phyloP scores from a whole-genome alignment of 2,329 filamentous ascomycete genomes.

The Stagonosporopsis rhizophila region DNA sequence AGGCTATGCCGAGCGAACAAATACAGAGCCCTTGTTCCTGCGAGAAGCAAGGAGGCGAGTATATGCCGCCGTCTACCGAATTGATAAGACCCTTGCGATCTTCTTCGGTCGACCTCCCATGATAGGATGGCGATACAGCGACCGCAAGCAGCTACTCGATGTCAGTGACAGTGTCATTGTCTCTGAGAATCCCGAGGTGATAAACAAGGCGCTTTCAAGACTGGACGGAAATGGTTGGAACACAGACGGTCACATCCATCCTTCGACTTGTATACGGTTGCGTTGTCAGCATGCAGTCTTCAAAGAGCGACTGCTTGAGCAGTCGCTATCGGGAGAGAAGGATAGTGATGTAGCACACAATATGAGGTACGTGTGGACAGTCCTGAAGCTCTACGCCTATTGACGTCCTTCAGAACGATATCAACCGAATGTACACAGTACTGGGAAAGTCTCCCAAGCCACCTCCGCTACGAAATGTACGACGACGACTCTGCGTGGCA shows the following conservation, averaged over 20 bases:
- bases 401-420: slow-evolving; percentile 32
- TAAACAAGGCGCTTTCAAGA: slow-evolving; percentile 37
- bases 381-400: neutral
- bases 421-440: slow-evolving; percentile 34
- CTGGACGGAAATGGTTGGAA: slow-evolving; percentile 45
- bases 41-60: slow-evolving; percentile 41
- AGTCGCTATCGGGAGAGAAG: slow-evolving; percentile 42
- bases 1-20: slow-evolving; percentile 27
- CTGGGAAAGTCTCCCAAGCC: slow-evolving; percentile 40
- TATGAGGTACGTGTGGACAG: slow-evolving; percentile 33
- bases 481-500: slow-evolving; percentile 42
- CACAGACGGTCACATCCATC: slow-evolving; percentile 34
- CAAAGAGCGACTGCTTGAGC: slow-evolving; percentile 44
- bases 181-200: slow-evolving; percentile 32
- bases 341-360: slow-evolving; percentile 39
- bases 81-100: slow-evolving; percentile 44
- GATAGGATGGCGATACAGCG: slow-evolving; percentile 45
- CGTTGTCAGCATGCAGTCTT: slow-evolving; percentile 36
- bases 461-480: slow-evolving; percentile 46
- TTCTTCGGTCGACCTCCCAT: slow-evolving; percentile 48
- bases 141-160: slow-evolving; percentile 42
- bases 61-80: slow-evolving; percentile 39
- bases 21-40: slow-evolving; percentile 40
- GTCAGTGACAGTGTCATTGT: slow-evolving; percentile 37
- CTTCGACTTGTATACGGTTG: slow-evolving; percentile 39